Evolutionary conservation across 768 basidiomycete genomes (phyloP).

Genomic region (Trametes punicea): DNA sequence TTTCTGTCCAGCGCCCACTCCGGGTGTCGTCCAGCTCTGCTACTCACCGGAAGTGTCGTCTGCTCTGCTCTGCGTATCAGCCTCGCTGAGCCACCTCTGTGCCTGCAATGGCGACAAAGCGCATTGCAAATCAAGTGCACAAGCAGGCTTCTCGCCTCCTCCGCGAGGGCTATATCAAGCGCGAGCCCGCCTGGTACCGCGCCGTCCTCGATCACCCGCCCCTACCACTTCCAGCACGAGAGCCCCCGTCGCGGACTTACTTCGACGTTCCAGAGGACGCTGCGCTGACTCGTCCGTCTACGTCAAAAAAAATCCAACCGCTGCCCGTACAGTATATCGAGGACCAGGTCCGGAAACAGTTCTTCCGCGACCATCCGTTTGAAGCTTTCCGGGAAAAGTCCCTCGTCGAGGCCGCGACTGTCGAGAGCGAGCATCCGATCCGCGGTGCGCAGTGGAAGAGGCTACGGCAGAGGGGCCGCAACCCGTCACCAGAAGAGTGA

Average conservation of each 20-base stretch:
- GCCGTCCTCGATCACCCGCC: constrained; percentile 89
- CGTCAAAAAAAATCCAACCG: constrained; percentile 34
- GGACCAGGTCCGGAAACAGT: constrained; percentile 82
- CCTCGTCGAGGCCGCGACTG: constrained; percentile 65
- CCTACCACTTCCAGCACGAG: constrained; percentile 75
- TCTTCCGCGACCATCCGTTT: constrained; percentile 95
- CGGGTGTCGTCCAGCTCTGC: too few species aligned
- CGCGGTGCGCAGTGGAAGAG: constrained; percentile 69
- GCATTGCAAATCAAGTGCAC: constrained; percentile 86
- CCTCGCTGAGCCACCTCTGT: neutral
- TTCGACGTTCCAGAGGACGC: constrained; percentile 43
- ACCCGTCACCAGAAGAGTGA: constrained; percentile 89
- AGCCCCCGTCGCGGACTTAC: constrained; percentile 52
- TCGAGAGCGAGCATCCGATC: constrained; percentile 55
- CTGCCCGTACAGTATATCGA: constrained; percentile 72
- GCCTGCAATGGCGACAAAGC: constrained; percentile 39
- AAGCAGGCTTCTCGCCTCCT: constrained; percentile 81
- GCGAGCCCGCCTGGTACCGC: constrained; percentile 78
- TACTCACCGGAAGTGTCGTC: constrained; percentile 1
- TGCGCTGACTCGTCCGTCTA: constrained; percentile 6
- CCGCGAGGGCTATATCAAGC: constrained; percentile 55
- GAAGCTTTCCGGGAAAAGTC: constrained; percentile 83
- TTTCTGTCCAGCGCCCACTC: too few species aligned
- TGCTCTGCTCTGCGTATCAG: neutral
- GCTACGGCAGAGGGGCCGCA: constrained; percentile 74